Evolutionary conservation across 441 rosid species (phyloP).

Genomic region (Macaranga tanarius): DNA sequence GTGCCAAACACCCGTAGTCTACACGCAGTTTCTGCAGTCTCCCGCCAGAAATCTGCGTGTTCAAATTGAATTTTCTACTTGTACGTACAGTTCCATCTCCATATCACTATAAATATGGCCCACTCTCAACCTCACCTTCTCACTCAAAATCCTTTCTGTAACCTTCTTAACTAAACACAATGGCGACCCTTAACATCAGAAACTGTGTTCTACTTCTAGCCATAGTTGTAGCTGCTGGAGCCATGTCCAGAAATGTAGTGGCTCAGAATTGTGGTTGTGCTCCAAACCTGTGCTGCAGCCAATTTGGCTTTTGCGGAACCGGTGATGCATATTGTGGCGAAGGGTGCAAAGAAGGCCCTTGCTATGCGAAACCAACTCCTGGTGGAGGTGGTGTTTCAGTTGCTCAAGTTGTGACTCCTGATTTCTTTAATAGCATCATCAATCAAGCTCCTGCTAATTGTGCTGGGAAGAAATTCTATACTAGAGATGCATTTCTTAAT

Average conservation of each 20-base stretch:
- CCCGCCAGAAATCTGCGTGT: no score
- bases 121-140: no score
- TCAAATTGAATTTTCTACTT: no score
- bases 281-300: slow-evolving; percentile 35
- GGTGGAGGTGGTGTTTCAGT: slow-evolving; percentile 13
- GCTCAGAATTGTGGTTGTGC: slow-evolving; percentile 38
- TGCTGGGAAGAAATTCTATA: slow-evolving; percentile 38
- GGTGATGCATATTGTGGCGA: slow-evolving; percentile 29
- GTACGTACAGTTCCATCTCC: no score
- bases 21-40: not conserved
- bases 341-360: slow-evolving; percentile 37
- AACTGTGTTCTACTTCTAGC: not conserved
- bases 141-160: no score
- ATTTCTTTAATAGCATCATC: slow-evolving; percentile 33
- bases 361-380: not conserved
- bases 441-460: slow-evolving; percentile 29
- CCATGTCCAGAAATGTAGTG: not conserved
- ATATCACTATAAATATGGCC: no score
- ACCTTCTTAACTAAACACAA: not conserved
- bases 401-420: slow-evolving; percentile 23
- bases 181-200: not conserved
- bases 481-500: slow-evolving; percentile 29
- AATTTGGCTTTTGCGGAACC: slow-evolving; percentile 38
- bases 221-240: not conserved
- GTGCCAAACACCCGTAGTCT: not conserved